Conservation (phyloP, 331 rosid genomes). For the Malus hybrid region DNA sequence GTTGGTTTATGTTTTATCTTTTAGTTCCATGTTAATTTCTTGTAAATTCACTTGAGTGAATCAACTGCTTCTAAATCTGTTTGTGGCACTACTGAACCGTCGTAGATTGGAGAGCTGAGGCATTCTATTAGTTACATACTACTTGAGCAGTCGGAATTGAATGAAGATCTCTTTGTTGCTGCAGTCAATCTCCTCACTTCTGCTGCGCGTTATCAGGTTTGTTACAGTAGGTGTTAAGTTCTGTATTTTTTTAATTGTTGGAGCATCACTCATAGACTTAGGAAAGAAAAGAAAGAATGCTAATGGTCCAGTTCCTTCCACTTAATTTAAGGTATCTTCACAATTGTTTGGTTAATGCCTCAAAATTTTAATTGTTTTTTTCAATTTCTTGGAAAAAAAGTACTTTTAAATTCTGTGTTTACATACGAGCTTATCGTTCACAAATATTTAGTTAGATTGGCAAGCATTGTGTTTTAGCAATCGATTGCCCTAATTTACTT, state of each 20-base stretch:
- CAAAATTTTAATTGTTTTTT: neutral
- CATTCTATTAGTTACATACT: slow-evolving; percentile 46
- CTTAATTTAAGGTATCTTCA: neutral
- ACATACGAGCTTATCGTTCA: neutral
- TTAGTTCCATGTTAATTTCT: slow-evolving; percentile 12
- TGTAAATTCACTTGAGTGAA: slow-evolving; percentile 5
- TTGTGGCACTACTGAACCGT: slow-evolving; percentile 5
- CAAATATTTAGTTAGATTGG: neutral
- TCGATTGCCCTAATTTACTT: neutral
- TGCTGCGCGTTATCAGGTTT: slow-evolving; percentile 81
- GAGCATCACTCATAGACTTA: neutral
- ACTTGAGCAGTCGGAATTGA: slow-evolving; percentile 44
- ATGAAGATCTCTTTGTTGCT: slow-evolving; percentile 83
- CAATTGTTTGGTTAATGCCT: neutral
- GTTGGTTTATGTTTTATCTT: slow-evolving; percentile 5
- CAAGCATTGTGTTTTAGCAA: neutral
- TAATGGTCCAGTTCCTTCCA: neutral
- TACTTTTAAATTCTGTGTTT: neutral
- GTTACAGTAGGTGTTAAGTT: slow-evolving; percentile 6
- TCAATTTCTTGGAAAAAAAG: neutral
- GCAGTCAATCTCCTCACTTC: slow-evolving; percentile 63
- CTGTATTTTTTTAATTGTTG: neutral
- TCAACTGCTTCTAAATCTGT: slow-evolving; percentile 7
- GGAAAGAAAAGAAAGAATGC: neutral
- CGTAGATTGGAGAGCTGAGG: slow-evolving; percentile 63